Conservation (phyloP, 257 asterid genomes). For the Cynanchum wilfordii region DNA sequence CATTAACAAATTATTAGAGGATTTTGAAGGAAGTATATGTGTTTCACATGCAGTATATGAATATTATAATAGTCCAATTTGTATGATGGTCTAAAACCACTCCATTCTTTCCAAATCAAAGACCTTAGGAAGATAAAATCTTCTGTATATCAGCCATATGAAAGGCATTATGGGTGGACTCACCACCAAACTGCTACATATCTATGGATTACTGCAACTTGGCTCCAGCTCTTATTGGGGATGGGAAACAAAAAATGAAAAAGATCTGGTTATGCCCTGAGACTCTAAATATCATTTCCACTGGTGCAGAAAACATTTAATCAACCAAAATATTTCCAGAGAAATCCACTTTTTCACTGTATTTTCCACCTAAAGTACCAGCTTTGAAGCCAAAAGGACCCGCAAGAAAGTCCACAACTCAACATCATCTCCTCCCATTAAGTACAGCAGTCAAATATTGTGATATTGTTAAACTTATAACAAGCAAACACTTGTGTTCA, state of each 20-base stretch:
- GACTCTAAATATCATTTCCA: no score
- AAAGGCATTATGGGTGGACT: no score
- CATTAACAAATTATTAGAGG: no score
- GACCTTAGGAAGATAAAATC: neutral
- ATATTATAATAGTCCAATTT: neutral
- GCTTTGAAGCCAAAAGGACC: neutral
- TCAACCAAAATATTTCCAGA: neutral
- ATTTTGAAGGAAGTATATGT: no score
- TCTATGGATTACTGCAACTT: no score
- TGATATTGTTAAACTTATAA: neutral
- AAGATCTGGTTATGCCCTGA: no score
- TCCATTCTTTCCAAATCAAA: no score
- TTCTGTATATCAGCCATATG: neutral
- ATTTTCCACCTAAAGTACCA: neutral
- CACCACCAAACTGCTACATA: no score
- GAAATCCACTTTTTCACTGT: neutral
- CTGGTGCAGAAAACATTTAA: no score
- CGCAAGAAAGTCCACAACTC: neutral
- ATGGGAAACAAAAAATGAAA: no score
- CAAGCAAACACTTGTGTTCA: no score
- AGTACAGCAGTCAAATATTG: neutral
- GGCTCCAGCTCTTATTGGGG: no score
- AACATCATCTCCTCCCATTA: neutral
- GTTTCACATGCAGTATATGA: neutral
- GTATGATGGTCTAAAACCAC: neutral